Conservation (phyloP, 1,284 basidiomycete genomes). For the Dichomitus squalens region DNA sequence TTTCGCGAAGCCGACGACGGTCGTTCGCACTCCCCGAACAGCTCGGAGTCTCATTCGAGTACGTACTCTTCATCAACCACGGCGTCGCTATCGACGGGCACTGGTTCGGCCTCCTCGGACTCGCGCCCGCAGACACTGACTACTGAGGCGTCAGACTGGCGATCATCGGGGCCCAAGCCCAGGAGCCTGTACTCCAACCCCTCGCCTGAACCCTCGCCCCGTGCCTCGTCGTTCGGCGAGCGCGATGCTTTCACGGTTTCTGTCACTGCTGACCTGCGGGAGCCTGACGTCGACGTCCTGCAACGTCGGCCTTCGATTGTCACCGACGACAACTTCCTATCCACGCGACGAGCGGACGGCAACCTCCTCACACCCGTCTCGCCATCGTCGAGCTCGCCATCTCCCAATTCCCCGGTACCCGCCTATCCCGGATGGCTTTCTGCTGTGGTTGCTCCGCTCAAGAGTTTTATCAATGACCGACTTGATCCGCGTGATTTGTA, state of each 20-base stretch:
- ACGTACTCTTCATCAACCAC: slow-evolving; percentile 28
- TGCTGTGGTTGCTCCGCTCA: slow-evolving; percentile 60
- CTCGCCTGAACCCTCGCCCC: slow-evolving; percentile 32
- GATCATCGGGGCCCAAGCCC: slow-evolving; percentile 12
- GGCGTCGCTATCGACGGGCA: slow-evolving; percentile 21
- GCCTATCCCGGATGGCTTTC: slow-evolving; percentile 42
- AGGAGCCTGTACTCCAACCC: slow-evolving; percentile 26
- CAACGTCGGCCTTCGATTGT: slow-evolving; percentile 29
- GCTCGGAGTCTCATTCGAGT: slow-evolving; percentile 32
- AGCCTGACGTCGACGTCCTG: slow-evolving; percentile 10
- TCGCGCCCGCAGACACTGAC: slow-evolving; percentile 27
- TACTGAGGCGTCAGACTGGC: slow-evolving; percentile 25
- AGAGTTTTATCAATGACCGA: slow-evolving; percentile 62
- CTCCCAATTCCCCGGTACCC: slow-evolving; percentile 29
- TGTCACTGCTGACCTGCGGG: slow-evolving; percentile 17
- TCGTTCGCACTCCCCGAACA: slow-evolving; percentile 31
- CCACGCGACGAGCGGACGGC: slow-evolving; percentile 14
- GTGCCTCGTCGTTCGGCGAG: slow-evolving; percentile 25
- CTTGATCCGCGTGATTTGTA: slow-evolving; percentile 64
- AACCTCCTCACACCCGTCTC: slow-evolving; percentile 17
- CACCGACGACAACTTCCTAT: slow-evolving; percentile 28
- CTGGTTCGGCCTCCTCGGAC: slow-evolving; percentile 24
- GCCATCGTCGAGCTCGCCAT: slow-evolving; percentile 22
- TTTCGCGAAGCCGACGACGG: slow-evolving; percentile 15
- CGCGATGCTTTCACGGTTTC: slow-evolving; percentile 22